Conservation (phyloP, 139 green algal species). For the Klebsormidium nitens region DNA sequence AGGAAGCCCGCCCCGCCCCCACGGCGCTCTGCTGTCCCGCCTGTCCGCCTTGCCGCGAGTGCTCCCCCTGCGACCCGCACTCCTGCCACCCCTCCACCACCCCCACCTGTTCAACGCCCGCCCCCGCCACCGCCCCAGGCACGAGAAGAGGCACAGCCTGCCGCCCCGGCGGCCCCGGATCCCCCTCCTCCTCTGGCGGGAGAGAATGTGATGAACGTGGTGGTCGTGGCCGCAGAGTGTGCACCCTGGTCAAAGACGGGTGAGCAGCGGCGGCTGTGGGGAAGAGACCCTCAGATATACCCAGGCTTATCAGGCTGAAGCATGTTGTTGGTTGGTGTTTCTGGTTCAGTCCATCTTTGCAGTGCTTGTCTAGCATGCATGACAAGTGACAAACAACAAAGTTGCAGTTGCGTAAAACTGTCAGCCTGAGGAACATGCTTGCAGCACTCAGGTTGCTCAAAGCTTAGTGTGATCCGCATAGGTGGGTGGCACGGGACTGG, state of each 20-base stretch:
- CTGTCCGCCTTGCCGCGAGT: slow-evolving; percentile 5
- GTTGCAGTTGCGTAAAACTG: no score
- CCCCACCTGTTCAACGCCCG: neutral
- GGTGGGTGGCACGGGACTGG: no score
- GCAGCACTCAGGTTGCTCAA: no score
- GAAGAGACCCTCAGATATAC: no score
- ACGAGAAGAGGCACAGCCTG: neutral
- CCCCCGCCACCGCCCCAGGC: neutral
- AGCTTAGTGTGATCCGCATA: no score
- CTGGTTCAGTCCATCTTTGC: no score
- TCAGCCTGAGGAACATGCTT: no score
- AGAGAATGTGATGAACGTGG: slow-evolving; percentile 53
- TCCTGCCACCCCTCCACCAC: neutral
- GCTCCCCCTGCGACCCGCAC: neutral
- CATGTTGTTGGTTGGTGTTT: no score
- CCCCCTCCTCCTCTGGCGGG: slow-evolving; percentile 30
- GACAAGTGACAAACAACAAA: no score
- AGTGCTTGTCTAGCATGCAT: no score
- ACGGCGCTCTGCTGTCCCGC: neutral
- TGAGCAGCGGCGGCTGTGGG: slow-evolving; percentile 5
- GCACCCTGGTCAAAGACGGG: slow-evolving; percentile 94
- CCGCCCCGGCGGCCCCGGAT: slow-evolving; percentile 9
- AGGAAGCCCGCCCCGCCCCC: neutral
- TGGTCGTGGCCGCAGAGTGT: slow-evolving; percentile 94
- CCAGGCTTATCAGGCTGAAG: no score